These are phyloP conservation scores for Scortechinia acanthostroma DNA, from an alignment of 2,329 filamentous ascomycete species.

Conservation along the genomic window DNA sequence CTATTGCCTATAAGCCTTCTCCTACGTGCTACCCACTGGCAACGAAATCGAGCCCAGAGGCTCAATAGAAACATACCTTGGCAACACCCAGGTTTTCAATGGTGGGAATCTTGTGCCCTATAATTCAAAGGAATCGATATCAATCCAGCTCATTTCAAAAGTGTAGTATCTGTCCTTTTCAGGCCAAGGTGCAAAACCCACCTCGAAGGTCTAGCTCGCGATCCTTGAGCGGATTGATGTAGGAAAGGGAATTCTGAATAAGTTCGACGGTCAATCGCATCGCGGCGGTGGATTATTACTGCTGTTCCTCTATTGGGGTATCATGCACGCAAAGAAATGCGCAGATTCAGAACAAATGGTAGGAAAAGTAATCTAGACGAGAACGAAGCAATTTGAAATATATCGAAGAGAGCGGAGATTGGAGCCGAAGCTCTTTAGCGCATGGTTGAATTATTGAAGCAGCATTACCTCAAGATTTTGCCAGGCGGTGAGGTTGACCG, in stretches of 20 bases:
- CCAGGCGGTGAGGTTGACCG: neutral
- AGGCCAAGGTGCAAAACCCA: conserved; percentile 49
- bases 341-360: no score
- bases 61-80: conserved; percentile 44
- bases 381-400: no score
- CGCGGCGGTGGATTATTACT: neutral
- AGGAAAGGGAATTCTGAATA: conserved; percentile 89
- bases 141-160: conserved; percentile 63
- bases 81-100: conserved; percentile 98
- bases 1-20: conserved; percentile 32
- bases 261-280: conserved; percentile 97
- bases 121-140: conserved; percentile 54
- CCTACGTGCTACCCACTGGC: neutral
- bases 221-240: conserved; percentile 97
- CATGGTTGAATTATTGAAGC: neutral
- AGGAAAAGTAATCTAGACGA: no score
- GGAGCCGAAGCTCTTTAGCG: neutral
- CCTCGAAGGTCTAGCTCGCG: conserved; percentile 98
- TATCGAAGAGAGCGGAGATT: neutral
- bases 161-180: conserved; percentile 98
- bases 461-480: neutral
- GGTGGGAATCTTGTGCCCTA: conserved; percentile 94
- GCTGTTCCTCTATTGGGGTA: neutral
- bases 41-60: conserved; percentile 4
- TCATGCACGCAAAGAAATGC: neutral